A percentile compares a stretch with the other conserved stretches of the same genome.
Evolutionary conservation across 2,329 filamentous ascomycete species (phyloP).

Genomic region (Neonectria faginata): DNA sequence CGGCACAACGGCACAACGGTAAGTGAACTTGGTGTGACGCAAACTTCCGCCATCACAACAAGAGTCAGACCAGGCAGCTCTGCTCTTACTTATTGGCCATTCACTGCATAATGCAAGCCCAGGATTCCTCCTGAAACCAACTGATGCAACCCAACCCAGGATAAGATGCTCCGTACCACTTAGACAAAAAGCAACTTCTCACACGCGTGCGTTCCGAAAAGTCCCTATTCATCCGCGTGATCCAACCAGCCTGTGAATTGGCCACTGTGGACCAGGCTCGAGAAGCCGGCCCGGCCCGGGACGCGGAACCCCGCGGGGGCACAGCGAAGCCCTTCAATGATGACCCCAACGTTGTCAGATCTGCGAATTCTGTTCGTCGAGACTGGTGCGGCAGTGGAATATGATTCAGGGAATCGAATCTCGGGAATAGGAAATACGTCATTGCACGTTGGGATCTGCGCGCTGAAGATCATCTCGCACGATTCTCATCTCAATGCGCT

Average conservation of each 20-base stretch:
- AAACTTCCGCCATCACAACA: not conserved
- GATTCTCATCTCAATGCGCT: not conserved
- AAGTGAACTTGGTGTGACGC: not conserved
- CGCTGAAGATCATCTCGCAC: not conserved
- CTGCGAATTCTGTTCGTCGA: not conserved
- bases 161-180: not conserved
- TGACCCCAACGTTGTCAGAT: not conserved
- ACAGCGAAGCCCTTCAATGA: not conserved
- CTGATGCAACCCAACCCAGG: not conserved
- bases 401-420: not conserved
- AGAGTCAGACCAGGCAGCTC: not conserved
- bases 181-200: not conserved
- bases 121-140: not conserved
- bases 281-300: not conserved
- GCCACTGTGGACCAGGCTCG: not conserved
- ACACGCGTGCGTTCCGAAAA: not conserved
- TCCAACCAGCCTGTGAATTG: not conserved
- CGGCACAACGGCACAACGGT: not conserved
- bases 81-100: not conserved
- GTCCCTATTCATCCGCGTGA: not conserved
- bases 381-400: not conserved
- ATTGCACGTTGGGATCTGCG: not conserved
- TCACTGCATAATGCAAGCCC: not conserved
- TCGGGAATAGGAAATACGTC: not conserved
- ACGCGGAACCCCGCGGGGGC: not conserved